Evolutionary conservation across 768 basidiomycete species (phyloP).

Genomic region (Boletales sp.): DNA sequence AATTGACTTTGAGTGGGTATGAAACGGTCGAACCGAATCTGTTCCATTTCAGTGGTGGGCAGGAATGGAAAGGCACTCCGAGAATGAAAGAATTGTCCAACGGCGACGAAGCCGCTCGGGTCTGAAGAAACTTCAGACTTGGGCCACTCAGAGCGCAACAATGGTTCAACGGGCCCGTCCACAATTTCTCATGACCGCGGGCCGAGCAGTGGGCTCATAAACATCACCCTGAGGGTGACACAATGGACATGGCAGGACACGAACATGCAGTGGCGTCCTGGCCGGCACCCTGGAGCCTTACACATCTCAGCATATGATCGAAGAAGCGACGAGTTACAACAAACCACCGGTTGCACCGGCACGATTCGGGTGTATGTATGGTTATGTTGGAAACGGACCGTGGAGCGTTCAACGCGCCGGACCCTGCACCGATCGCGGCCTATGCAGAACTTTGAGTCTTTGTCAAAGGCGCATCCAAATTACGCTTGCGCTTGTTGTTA

Average conservation of each 20-base stretch:
- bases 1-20: constrained; percentile 3
- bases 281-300: constrained; percentile 8
- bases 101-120: not conserved
- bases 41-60: not conserved
- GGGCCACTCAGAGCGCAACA: too few relatives aligned
- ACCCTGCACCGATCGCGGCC: too few relatives aligned
- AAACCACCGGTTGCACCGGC: constrained; percentile 12
- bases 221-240: constrained; percentile 20
- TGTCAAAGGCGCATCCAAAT: not conserved
- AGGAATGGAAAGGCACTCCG: constrained; percentile 6
- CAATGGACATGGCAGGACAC: constrained; percentile 4
- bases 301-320: constrained; percentile 7
- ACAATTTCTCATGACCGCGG: constrained; percentile 17
- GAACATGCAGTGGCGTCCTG: constrained; percentile 24
- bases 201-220: constrained; percentile 15
- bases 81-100: not conserved
- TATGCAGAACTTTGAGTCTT: not conserved
- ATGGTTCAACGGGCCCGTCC: too few relatives aligned
- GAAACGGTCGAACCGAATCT: constrained; percentile 8
- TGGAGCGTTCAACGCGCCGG: not conserved
- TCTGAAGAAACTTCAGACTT: not conserved
- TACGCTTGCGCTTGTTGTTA: not conserved
- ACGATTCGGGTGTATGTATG: not conserved
- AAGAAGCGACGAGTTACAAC: constrained; percentile 8
- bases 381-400: not conserved